A percentile compares a stretch with the other conserved stretches of the same genome.
Conservation (phyloP, 345 rosid genomes). For the Ricinus communis region DNA sequence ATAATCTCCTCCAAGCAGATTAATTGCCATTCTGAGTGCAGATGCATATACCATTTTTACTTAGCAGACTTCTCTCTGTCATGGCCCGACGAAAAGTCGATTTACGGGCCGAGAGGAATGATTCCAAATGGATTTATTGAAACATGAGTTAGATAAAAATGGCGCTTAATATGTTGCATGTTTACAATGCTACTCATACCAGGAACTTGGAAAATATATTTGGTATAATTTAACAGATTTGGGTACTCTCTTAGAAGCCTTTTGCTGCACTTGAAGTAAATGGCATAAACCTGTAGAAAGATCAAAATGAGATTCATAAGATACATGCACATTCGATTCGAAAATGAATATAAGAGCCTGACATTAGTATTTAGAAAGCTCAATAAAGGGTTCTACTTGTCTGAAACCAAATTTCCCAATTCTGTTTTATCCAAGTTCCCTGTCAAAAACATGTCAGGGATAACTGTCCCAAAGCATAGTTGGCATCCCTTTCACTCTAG, state of each 20-base stretch:
- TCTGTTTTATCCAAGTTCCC: neutral
- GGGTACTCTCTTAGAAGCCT: constrained; percentile 66
- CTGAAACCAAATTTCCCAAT: too few relatives aligned
- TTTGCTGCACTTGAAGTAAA: constrained; percentile 82
- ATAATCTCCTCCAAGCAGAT: too few relatives aligned
- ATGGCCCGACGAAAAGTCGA: constrained; percentile 54
- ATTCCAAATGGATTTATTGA: constrained; percentile 64
- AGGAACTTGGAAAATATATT: constrained; percentile 56
- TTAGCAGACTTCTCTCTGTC: constrained; percentile 49
- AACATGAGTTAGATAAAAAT: constrained; percentile 77
- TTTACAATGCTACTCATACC: constrained; percentile 61
- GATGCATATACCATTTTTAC: neutral
- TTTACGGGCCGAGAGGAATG: constrained; percentile 61
- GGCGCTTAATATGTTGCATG: constrained; percentile 68
- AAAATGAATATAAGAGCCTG: too few relatives aligned
- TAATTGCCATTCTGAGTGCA: too few relatives aligned
- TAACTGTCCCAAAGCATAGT: too few relatives aligned
- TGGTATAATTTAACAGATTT: constrained; percentile 65
- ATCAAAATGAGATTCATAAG: neutral
- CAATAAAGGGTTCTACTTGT: too few relatives aligned
- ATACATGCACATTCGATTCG: too few relatives aligned
- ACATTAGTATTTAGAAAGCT: too few relatives aligned
- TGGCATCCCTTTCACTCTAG: too few relatives aligned
- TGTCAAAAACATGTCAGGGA: neutral
- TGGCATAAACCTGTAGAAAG: constrained; percentile 55